Percentiles rank a stretch among this genome's conserved stretches.
These are phyloP conservation scores for Moesziomyces sp. DNA, from an alignment of 1,284 basidiomycete genomes.

Conservation along the genomic window DNA sequence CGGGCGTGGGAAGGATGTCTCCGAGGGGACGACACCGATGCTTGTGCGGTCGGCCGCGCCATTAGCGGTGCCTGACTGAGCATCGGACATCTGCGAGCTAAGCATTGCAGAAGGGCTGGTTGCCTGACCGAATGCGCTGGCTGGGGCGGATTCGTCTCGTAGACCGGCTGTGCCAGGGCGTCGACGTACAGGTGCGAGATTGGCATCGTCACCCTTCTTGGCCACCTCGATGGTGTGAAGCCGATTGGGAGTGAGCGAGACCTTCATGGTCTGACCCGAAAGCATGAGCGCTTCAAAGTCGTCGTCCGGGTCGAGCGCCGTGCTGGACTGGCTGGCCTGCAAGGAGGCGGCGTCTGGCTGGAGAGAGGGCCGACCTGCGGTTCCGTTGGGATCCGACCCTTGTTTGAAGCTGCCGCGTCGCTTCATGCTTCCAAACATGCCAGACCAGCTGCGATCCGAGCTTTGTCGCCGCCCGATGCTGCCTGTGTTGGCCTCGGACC, in stretches of 20 bases:
- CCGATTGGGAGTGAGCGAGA: conserved; percentile 83
- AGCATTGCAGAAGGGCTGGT: conserved; percentile 18
- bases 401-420: conserved; percentile 56
- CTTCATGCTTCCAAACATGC: conserved; percentile 47
- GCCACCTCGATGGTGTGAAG: conserved; percentile 59
- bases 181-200: conserved; percentile 20
- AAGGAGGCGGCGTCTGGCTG: conserved; percentile 6
- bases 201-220: conserved; percentile 31
- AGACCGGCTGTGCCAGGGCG: conserved; percentile 44
- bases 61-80: background rate
- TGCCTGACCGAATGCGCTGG: conserved; percentile 9
- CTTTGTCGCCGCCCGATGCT: conserved; percentile 35
- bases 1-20: conserved; percentile 16
- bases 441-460: conserved; percentile 46
- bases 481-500: conserved; percentile 5
- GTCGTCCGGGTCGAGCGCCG: conserved; percentile 40
- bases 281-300: conserved; percentile 62
- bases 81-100: conserved; percentile 8
- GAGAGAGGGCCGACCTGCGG: conserved; percentile 12
- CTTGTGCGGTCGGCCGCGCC: conserved; percentile 6
- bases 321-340: conserved; percentile 3
- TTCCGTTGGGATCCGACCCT: conserved; percentile 32
- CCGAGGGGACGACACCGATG: conserved; percentile 15
- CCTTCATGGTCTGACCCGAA: conserved; percentile 70
- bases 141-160: conserved; percentile 18